Evolutionary conservation across 1,284 basidiomycete genomes (phyloP), one percentile per base, ranked within the genome.

Genomic region (Puccinia triticina): DNA sequence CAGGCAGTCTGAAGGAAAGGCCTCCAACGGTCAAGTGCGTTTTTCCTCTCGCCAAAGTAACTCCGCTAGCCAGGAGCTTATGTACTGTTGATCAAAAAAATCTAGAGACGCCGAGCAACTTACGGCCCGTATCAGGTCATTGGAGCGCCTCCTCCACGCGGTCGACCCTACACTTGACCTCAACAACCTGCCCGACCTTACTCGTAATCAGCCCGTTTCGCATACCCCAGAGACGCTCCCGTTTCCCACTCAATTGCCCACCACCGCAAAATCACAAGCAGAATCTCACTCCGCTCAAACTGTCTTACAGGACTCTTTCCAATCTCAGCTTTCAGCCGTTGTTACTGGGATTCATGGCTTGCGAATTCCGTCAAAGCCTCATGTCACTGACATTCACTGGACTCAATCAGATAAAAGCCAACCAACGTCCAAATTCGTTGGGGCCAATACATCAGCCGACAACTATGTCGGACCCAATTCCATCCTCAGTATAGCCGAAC

Each of bases 41-140:
- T 61, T 77, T 34, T 43, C 21, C 21, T 16, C n/a, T 53, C 32
- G n/a, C 23, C 32, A 43, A 23, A 34, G n/a, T 37, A 37, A 64
- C 14, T 76, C 10, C 16, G 46, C n/a, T 76, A 16, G 34, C 26
- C 40, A 34, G 2, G 34, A 48, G 14, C 43, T 34, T 29, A 26
- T 67, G 18, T 23, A 53, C 34, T 40, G 12, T 67, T n/a, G 46
- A 21, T 18, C 26, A n/a, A 18, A 29, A 61, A 4, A 29, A 34
- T 53, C n/a, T 46, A 80, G 78, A 50, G 78, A 80, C 50, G 67
- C 43, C 21, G 55, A 80, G 57, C 78, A 80, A 16, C 78, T 80
- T n/a, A 48, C 23, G 43, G 78, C 78, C 0, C 32, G 69, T 18
- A 80, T 80, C 57, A 50, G 55, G 18, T 80, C 78, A 43, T n/a